A percentile compares a stretch with the other conserved stretches of the same genome.
phyloP scores from a whole-genome alignment of 2,329 filamentous ascomycete genomes.

The Ophiostoma perfectum region DNA sequence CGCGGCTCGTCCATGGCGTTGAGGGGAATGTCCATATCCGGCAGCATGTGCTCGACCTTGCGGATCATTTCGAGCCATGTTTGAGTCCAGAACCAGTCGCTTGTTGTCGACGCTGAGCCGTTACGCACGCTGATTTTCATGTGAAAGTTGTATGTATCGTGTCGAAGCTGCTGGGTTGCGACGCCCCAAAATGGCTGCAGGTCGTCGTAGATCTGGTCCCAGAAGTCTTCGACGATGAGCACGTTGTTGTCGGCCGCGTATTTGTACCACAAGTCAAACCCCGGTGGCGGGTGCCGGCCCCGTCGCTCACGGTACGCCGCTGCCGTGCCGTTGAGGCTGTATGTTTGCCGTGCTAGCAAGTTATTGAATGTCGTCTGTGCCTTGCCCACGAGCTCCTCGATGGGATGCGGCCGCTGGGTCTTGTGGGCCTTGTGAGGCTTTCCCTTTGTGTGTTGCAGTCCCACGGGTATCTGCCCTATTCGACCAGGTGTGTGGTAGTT shows the following conservation, averaged over 20 bases:
- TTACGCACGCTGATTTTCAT: conserved; percentile 57
- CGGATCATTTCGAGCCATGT: conserved; percentile 52
- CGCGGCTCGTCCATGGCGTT: conserved; percentile 65
- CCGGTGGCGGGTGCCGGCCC: conserved; percentile 57
- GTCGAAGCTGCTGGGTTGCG: conserved; percentile 38
- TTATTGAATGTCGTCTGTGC: conserved; percentile 41
- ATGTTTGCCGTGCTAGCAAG: conserved; percentile 42
- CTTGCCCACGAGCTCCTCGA: conserved; percentile 45
- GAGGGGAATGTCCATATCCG: conserved; percentile 62
- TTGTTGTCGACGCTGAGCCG: conserved; percentile 46
- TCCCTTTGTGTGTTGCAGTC: neutral
- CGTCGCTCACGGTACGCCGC: conserved; percentile 50
- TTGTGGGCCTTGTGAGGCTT: neutral
- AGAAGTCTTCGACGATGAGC: conserved; percentile 58
- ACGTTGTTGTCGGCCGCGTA: conserved; percentile 48
- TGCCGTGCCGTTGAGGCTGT: conserved; percentile 47
- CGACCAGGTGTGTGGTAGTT: neutral
- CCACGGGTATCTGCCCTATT: neutral
- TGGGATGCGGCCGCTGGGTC: conserved; percentile 39
- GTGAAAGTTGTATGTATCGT: conserved; percentile 50
- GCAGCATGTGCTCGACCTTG: conserved; percentile 50
- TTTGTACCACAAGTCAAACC: conserved; percentile 56
- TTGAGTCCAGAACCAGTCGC: conserved; percentile 54
- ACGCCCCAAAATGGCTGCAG: conserved; percentile 56
- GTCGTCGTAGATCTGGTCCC: conserved; percentile 60